Conservation (phyloP, 306 rosid genomes). For the Senna tora region DNA sequence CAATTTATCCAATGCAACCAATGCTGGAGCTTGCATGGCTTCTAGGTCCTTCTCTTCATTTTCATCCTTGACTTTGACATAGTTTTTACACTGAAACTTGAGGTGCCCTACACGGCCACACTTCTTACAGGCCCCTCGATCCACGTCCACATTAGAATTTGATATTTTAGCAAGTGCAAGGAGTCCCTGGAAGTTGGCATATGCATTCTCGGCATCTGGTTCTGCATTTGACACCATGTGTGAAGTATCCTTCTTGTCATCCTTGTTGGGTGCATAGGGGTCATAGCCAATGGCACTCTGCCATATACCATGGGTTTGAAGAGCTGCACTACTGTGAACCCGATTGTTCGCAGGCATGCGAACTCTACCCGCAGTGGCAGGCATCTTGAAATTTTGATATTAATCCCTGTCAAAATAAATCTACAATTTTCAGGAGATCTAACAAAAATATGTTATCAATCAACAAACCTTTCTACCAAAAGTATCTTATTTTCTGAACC, state of each 20-base stretch:
- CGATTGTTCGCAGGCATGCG: conserved; percentile 98
- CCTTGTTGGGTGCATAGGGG: conserved; percentile 88
- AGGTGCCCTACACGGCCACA: conserved; percentile 96
- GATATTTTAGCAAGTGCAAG: conserved; percentile 90
- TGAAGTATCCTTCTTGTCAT: conserved; percentile 59
- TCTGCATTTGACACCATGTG: conserved; percentile 54
- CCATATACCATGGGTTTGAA: conserved; percentile 95
- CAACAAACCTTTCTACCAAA: no score
- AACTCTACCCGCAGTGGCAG: conserved; percentile 95
- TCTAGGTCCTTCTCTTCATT: conserved; percentile 65
- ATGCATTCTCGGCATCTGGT: conserved; percentile 82
- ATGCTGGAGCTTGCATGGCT: conserved; percentile 51
- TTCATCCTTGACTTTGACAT: conserved; percentile 69
- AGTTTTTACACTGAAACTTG: conserved; percentile 84
- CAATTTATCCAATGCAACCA: conserved; percentile 65
- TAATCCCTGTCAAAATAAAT: conserved; percentile 34
- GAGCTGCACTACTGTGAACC: conserved; percentile 96
- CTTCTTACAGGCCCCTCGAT: conserved; percentile 87
- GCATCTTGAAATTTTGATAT: conserved; percentile 61
- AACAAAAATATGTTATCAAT: not conserved
- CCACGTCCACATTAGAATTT: conserved; percentile 68
- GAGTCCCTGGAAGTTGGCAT: conserved; percentile 93
- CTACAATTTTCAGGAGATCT: not conserved
- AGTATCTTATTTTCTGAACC: no score
- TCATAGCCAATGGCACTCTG: conserved; percentile 94